Base-by-base conservation (phyloP, 768 basidiomycete species). In the Podaxis pistillaris region DNA sequence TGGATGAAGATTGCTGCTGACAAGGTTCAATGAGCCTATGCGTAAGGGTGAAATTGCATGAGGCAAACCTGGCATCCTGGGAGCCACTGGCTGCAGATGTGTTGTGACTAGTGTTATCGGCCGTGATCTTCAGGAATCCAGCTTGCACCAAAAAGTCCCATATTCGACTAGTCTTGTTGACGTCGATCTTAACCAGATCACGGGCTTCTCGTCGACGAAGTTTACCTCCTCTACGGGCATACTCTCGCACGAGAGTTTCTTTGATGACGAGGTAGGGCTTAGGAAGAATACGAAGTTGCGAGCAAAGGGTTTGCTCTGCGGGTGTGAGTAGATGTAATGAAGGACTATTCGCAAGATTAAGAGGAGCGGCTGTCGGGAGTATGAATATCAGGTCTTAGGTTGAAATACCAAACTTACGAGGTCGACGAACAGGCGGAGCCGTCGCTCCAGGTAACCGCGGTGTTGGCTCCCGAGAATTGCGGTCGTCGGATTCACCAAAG, bases 211-310 rank as follows among this genome's bases (percentile, higher is more conserved):
- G 82, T 33, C 92, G 84, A 54, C 91, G 90, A 49, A 98, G 81
- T 72, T 92, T 91, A 11, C 96, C 96, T 22, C 91, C 90, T 59
- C 94, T 81, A 28, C 94, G 83, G 1, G 93, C 93, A 68, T 94
- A 97, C 78, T 98, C 96, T 36, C 94, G 86, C 33, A 99, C 88
- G 46, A 97, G 85, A 4, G 91, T 93, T 74, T 97, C 94, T 73
- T 99, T 99, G 77, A 98, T 92, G 64, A 91, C 86, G 56, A 99
- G 86, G 73, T 97, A 99, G 0, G 97, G 94, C 70, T 94, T 93
- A 0, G 97, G 96, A 19, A 97, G 82, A 62, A 99, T 94, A 5
- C 95, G 90, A 33, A 98, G 82, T 60, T 86, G 83, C 2, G 94
- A 91, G 72, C 97, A 98, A 22, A 98, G 86, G 0, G 83, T 79